These are phyloP conservation scores for Starmera pachycereana DNA, from an alignment of 805 yeast species.

Conservation along the genomic window DNA sequence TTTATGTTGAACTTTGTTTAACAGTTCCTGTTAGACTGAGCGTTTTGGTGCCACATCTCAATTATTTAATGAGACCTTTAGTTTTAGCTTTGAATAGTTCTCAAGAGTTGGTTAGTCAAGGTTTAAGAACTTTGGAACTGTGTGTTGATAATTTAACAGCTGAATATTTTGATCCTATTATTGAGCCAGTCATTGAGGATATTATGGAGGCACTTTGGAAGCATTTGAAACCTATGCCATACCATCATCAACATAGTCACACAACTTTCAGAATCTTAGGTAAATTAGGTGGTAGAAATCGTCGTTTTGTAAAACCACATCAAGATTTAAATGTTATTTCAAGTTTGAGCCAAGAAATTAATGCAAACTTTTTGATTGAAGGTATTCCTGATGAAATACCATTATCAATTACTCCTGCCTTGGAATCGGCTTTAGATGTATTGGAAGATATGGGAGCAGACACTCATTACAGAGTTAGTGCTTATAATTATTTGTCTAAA, in stretches of 20 bases:
- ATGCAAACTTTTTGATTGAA: constrained; percentile 59
- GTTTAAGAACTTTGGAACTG: constrained; percentile 84
- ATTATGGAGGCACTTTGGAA: constrained; percentile 90
- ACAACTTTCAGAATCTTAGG: constrained; percentile 90
- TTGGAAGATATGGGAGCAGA: constrained; percentile 52
- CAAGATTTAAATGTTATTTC: constrained; percentile 47
- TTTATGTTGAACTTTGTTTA: constrained; percentile 88
- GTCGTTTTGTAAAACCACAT: constrained; percentile 74
- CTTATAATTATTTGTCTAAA: constrained; percentile 61
- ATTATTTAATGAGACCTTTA: constrained; percentile 80
- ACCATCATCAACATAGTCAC: constrained; percentile 90
- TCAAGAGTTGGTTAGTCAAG: constrained; percentile 89
- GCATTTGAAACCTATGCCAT: constrained; percentile 85
- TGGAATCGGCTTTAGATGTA: constrained; percentile 66
- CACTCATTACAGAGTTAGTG: constrained; percentile 61
- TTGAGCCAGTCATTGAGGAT: constrained; percentile 92
- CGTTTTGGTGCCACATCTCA: constrained; percentile 86
- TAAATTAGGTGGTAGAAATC: constrained; percentile 91
- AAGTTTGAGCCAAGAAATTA: constrained; percentile 53
- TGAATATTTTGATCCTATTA: constrained; percentile 92
- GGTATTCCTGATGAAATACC: constrained; percentile 57
- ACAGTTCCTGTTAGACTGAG: constrained; percentile 94
- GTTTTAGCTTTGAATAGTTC: constrained; percentile 85
- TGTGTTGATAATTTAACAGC: constrained; percentile 96
- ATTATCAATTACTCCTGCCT: constrained; percentile 74